Percentiles rank a stretch among this genome's conserved stretches.
Evolutionary conservation across 306 rosid genomes (phyloP).

Genomic region (Medicago arabica): DNA sequence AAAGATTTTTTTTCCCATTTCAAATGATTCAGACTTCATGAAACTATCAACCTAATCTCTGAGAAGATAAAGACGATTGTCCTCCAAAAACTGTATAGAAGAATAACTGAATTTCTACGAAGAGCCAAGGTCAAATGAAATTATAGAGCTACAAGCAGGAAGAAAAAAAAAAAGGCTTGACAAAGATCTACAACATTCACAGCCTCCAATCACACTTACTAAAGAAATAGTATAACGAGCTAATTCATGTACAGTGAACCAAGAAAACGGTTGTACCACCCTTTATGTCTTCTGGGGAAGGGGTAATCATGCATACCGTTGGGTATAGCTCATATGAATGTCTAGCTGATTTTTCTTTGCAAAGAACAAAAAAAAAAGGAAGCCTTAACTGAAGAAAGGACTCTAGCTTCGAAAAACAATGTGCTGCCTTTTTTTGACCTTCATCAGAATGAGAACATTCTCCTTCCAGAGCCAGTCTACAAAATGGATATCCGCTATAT

Average conservation of each 20-base stretch:
- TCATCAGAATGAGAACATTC: conserved; percentile 30
- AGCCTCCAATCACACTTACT: conserved; percentile 14
- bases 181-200: conserved; percentile 42
- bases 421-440: conserved; percentile 20
- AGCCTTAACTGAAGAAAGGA: conserved; percentile 3
- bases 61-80: neutral
- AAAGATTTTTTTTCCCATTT: neutral
- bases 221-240: conserved; percentile 3
- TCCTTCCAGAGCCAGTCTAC: conserved; percentile 30
- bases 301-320: conserved; percentile 25
- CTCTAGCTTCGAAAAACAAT: conserved; percentile 11
- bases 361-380: conserved; percentile 7
- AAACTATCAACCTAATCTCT: neutral
- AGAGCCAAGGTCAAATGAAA: conserved; percentile 9
- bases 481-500: conserved; percentile 35
- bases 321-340: conserved; percentile 23
- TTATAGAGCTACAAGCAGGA: conserved; percentile 14
- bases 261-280: conserved; percentile 29
- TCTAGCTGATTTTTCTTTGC: conserved; percentile 32
- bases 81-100: neutral
- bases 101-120: conserved; percentile 1
- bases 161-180: neutral
- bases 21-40: neutral
- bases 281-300: neutral
- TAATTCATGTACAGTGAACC: conserved; percentile 27